A percentile compares a stretch with the other conserved stretches of the same genome.
These are phyloP conservation scores for Schizophyllum amplum DNA, from an alignment of 1,284 basidiomycete genomes.

Conservation along the genomic window DNA sequence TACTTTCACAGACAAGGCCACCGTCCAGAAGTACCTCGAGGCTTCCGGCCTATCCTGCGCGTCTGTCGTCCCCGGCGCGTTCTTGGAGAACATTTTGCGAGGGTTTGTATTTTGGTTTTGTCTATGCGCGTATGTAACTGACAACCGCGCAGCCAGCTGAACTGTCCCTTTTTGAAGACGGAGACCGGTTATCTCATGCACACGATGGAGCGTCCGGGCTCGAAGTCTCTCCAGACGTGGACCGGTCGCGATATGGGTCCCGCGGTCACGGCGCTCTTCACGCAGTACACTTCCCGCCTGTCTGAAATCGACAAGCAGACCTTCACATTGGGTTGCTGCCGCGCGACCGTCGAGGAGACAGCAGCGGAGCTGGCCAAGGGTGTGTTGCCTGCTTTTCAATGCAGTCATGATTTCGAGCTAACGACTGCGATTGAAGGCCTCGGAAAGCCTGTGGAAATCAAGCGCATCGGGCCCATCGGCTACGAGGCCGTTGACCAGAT, in stretches of 20 bases:
- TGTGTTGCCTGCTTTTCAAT: neutral
- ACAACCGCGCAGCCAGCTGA: neutral
- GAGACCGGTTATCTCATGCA: neutral
- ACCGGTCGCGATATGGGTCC: conserved; percentile 5
- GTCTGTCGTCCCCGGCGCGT: too few relatives aligned
- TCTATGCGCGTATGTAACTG: neutral
- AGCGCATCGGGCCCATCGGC: neutral
- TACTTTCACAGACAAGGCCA: too few relatives aligned
- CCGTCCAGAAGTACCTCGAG: too few relatives aligned
- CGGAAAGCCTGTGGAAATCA: conserved; percentile 2
- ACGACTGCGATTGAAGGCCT: conserved; percentile 1
- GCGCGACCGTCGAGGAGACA: conserved; percentile 1
- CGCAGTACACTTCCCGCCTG: conserved; percentile 1
- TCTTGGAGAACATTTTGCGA: conserved; percentile 20
- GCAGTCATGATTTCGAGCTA: too few relatives aligned
- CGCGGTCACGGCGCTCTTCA: conserved; percentile 5
- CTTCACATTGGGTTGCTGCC: conserved; percentile 1
- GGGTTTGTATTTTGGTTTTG: neutral
- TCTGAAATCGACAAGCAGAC: conserved; percentile 1
- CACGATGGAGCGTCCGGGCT: neutral
- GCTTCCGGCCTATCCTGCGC: too few relatives aligned
- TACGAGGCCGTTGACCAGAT: conserved; percentile 1
- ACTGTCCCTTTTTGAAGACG: neutral
- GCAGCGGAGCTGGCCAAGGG: conserved; percentile 3
- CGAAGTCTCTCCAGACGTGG: conserved; percentile 4